Base-by-base conservation (phyloP, 139 green algal genomes). In the Trebouxia sp. region DNA sequence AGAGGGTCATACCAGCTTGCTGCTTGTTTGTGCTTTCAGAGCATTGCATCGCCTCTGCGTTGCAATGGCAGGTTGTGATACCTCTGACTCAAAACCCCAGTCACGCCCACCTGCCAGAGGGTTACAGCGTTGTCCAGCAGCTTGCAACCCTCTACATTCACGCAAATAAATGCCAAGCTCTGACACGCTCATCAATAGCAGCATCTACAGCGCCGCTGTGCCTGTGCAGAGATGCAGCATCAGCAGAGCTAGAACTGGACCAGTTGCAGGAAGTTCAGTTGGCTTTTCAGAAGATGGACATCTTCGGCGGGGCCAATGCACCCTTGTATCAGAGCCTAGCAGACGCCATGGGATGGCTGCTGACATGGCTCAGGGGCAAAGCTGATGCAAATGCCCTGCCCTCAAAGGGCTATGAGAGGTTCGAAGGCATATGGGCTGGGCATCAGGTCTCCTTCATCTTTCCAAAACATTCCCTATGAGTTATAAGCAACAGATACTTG, bases 211-310 rank as follows among this genome's bases (percentile, higher is more conserved):
- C 55, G 8, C 17, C 7, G 20, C 53, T 35, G 53, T 24, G n/a
- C 3, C n/a, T 8, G 6, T 83, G 55, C 84, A 92, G 89, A 66
- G 89, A 92, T 56, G 84, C 89, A 48, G 80, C 80, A 17, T 87
- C 81, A 17, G 78, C 77, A 45, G 91, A 96, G 35, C 17, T 95
- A 35, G 90, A 95, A 35, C 43, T 93, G 50, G 56, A 83, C 6
- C 81, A 74, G 9, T 75, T 95, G 37, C 48, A 70, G 6, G 89
- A 93, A 47, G 86, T 85, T 48, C 81, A 89, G 26, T 39, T 74
- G 20, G 81, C 75, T 6, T 53, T 82, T 20, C 39, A 76, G 65
- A 50, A 53, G 48, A 56, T 72, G 38, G 58, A 76, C 35, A 37
- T 47, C 14, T 42, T 56, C n/a, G 41, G 20, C 10, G 66, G 74